Base-by-base conservation (phyloP, 768 basidiomycete genomes). In the Mycena floridula region DNA sequence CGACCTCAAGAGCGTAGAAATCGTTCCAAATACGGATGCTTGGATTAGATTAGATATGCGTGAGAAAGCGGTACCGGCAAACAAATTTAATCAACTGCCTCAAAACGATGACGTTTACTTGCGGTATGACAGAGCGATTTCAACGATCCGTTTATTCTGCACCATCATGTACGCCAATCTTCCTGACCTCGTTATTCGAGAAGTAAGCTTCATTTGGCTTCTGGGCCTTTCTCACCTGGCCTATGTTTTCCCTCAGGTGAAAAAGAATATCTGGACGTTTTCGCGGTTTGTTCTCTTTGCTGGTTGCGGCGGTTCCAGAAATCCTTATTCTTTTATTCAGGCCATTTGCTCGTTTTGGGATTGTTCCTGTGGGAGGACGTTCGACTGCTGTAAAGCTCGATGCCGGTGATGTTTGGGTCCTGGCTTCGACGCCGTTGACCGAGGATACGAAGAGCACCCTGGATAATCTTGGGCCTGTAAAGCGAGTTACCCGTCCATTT, bases 301-400 rank as follows among this genome's bases (percentile, higher is more conserved):
- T 9, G 8, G 3, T 3, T 18, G 25, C 25, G 40, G 36, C 22
- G 25, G 37, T 40, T 18, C 12, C 30, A 9, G 6, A 44, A 42
- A 42, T 41, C n/a, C n/a, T n/a, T n/a, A n/a, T n/a, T 48, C 12
- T 32, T 38, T 15, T 22, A 7, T 36, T 13, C 45, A 85, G 85
- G 37, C 82, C 85, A 1, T 89, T 89, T 56, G 57, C 74, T 11
- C 75, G 88, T 35, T 78, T 74, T 47, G 77, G 80, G 7, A 7
- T 89, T 22, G 53, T 89, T 13, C 87, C 89, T 3, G 65, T 92
- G 23, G 92, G 92, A 1, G 89, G 90, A 16, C 70, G 92, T 37
- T 82, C 88, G 6, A 94, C 90, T 0, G 92, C 89, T 0, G 69
- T 94, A 53, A 78, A 73, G 61, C 69, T 93, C 20, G 62, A 63